phyloP scores from a whole-genome alignment of 257 asterid species.

The Leptodermis oblonga region DNA sequence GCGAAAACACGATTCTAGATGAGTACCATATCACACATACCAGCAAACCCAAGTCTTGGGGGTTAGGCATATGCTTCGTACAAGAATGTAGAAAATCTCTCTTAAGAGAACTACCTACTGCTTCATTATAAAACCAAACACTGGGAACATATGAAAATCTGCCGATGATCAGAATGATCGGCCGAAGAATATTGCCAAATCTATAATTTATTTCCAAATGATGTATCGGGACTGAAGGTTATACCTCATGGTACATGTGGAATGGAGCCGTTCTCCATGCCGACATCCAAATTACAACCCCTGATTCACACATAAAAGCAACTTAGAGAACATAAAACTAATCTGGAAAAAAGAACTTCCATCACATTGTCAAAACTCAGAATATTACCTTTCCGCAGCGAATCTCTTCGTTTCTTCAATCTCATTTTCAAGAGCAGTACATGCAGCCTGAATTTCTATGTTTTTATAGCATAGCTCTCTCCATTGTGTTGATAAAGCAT shows the following conservation, averaged over 20 bases:
- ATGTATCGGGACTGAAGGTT: not conserved
- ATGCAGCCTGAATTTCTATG: constrained; percentile 82
- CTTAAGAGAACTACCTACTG: not conserved
- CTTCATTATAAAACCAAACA: not conserved
- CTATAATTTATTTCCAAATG: not conserved
- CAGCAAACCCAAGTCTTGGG: not conserved
- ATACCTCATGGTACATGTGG: constrained; percentile 26
- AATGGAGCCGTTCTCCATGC: constrained; percentile 41
- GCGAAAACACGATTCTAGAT: not conserved
- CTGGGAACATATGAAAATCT: not conserved
- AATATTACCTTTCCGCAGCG: constrained; percentile 53
- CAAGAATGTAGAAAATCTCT: not conserved
- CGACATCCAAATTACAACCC: constrained; percentile 66
- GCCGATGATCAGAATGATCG: not conserved
- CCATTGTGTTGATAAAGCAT: constrained; percentile 86
- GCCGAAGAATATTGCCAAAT: not conserved
- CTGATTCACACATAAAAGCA: constrained; percentile 30
- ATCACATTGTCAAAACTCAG: constrained; percentile 1
- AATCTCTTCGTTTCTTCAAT: constrained; percentile 57
- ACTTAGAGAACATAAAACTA: constrained; percentile 6
- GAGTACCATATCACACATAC: not conserved
- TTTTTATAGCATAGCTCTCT: constrained; percentile 86
- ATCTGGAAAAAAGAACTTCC: not conserved
- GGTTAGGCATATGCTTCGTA: not conserved
- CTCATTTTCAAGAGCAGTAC: constrained; percentile 54